These are phyloP conservation scores for Trypanosoma lewisi DNA, from an alignment of 208 protist species.

Conservation along the genomic window DNA sequence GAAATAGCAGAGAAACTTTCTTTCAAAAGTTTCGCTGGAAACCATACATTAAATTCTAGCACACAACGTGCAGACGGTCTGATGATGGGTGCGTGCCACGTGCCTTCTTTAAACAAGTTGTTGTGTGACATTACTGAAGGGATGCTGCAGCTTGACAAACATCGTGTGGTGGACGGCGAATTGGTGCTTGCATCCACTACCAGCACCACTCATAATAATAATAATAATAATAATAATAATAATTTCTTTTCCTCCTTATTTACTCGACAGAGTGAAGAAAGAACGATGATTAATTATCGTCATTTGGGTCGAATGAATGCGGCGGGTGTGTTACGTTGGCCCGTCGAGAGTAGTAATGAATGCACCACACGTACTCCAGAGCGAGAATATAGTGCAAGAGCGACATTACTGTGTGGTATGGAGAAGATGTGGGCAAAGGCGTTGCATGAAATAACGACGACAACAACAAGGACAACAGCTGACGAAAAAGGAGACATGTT, in stretches of 20 bases:
- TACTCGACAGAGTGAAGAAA: neutral
- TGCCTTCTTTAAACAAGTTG: slow-evolving; percentile 44
- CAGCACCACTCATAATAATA: neutral
- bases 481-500: neutral
- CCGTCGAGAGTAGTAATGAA: neutral
- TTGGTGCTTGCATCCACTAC: slow-evolving; percentile 3
- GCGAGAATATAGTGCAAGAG: neutral
- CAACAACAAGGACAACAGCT: neutral
- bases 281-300: neutral
- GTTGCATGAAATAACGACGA: slow-evolving; percentile 4
- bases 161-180: slow-evolving; percentile 24
- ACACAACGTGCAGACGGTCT: slow-evolving; percentile 8
- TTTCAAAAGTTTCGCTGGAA: slow-evolving; percentile 6
- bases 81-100: slow-evolving; percentile 42
- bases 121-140: slow-evolving; percentile 25
- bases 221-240: slow-evolving; percentile 1
- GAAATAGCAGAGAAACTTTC: slow-evolving; percentile 12
- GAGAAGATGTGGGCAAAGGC: slow-evolving; percentile 5
- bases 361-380: neutral
- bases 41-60: too few species aligned
- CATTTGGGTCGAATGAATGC: slow-evolving; percentile 15
- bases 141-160: slow-evolving; percentile 15
- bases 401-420: slow-evolving; percentile 19
- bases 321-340: slow-evolving; percentile 14
- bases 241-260: too few species aligned